Evolutionary conservation across 1,139 yeast species (phyloP), one percentile per base, ranked within the genome.

Genomic region (Protomyces lactucae-debilis): DNA sequence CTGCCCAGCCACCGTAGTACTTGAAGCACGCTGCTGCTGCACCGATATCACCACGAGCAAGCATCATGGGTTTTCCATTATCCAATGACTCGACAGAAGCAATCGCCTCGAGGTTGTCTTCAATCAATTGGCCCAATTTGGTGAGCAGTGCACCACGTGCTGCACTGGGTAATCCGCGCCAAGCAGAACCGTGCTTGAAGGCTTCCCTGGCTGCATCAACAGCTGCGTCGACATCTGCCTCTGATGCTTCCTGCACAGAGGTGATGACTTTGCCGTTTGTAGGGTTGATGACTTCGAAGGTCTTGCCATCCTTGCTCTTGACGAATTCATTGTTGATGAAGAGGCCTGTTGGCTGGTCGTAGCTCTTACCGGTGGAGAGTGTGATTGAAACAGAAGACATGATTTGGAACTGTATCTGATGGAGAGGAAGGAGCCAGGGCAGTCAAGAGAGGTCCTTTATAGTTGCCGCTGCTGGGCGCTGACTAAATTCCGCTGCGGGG

Each of bases 1-100:
- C 95, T 56, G 96, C 92, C 85, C 88, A 86, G 61, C 96, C 97
- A 28, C 93, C 96, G 74, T 83, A 82, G 80, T 86, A 78, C 78
- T 86, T 80, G 78, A 86, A 78, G 74, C 86, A 78, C 72, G 83
- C 77, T 73, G 86, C 72, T 75, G 85, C 78, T 77, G 83, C 77
- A 73, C 80, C 83, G 61, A 90, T 79, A 73, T 90, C 96, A 67
- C 77, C 83, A 63, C 76, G 71, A 10, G 86, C 82, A 71, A 83
- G 83, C 64, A 79, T 76, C 64, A 76, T 75, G 67, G 73, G 74
- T 73, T 86, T 86, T 56, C 91, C 91, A 16, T 86, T 78, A 72
- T 86, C 89, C 66, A 83, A 73, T 25, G 88, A 82, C 75, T 86
- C 90, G 37, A 86, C 71, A 4, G 83, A 82, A 14, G 86, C 82